Percentiles rank a stretch among this genome's conserved stretches.
These are phyloP conservation scores for Drechslerella coelobrocha DNA, from an alignment of 2,329 filamentous ascomycete genomes.

Conservation along the genomic window DNA sequence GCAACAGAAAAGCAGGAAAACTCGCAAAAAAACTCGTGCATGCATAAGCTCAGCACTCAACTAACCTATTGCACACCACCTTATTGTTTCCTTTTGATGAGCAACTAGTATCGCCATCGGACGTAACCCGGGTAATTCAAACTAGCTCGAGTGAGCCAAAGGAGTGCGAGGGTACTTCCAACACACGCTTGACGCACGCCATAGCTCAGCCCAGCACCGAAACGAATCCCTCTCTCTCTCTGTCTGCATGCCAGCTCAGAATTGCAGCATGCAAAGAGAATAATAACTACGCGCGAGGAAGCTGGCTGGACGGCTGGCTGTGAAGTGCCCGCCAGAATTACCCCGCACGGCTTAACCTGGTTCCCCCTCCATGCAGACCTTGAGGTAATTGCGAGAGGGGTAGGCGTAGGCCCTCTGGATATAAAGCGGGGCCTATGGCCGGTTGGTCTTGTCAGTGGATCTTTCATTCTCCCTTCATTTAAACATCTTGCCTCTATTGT, in stretches of 20 bases:
- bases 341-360: conserved; percentile 1
- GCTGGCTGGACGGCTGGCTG: conserved; percentile 1
- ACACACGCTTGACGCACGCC: conserved; percentile 1
- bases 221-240: too few species aligned
- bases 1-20: too few species aligned
- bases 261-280: conserved; percentile 4
- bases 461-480: not conserved
- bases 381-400: not conserved
- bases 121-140: not conserved
- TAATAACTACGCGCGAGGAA: not conserved
- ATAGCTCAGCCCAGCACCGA: conserved; percentile 1
- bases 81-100: not conserved
- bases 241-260: conserved; percentile 7
- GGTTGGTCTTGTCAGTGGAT: not conserved
- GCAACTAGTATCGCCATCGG: not conserved
- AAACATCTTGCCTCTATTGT: not conserved
- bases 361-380: not conserved
- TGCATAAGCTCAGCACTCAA: too few species aligned
- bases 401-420: not conserved
- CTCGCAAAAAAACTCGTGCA: too few species aligned
- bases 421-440: not conserved
- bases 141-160: not conserved
- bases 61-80: not conserved
- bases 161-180: not conserved
- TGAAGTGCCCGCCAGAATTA: not conserved